Conservation (phyloP, 139 green algal genomes). For the Picochlorum costavermella region DNA sequence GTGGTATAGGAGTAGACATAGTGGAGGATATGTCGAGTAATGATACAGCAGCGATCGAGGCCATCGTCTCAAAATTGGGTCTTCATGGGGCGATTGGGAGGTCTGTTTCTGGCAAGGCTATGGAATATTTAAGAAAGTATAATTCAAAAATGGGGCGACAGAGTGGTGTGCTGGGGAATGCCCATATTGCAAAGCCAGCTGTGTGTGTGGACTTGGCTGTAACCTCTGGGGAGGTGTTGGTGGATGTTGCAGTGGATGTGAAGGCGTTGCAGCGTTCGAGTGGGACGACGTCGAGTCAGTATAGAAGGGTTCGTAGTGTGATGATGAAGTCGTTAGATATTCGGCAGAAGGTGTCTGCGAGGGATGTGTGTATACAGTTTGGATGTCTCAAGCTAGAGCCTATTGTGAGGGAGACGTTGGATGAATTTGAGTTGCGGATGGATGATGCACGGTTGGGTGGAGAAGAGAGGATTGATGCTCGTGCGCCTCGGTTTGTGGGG, state of each 20-base stretch:
- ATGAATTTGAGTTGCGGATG: slow-evolving; percentile 18
- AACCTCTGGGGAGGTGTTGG: background rate
- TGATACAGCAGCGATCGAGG: no score
- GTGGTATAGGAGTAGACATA: no score
- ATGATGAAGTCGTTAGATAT: slow-evolving; percentile 22
- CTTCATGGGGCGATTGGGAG: no score
- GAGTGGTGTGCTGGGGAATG: slow-evolving; percentile 2
- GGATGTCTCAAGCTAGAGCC: slow-evolving; percentile 19
- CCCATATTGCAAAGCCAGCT: slow-evolving; percentile 22
- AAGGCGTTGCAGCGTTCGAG: slow-evolving; percentile 1
- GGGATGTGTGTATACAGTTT: slow-evolving; percentile 27
- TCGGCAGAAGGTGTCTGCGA: background rate
- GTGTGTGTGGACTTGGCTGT: slow-evolving; percentile 22
- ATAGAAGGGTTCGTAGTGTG: slow-evolving; percentile 12
- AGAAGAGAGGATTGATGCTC: background rate
- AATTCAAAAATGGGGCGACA: no score
- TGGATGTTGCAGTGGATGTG: background rate
- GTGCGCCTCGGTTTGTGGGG: slow-evolving; percentile 20
- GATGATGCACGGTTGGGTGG: background rate
- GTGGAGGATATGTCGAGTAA: no score
- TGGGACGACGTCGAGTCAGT: slow-evolving; percentile 9
- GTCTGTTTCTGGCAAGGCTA: no score
- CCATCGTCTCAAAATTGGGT: no score
- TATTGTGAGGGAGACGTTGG: slow-evolving; percentile 6
- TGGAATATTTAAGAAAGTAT: no score